A percentile compares a stretch with the other conserved stretches of the same genome.
Evolutionary conservation across 164 flowering plant genomes (phyloP).

Genomic region (Euptelea pleiosperma): DNA sequence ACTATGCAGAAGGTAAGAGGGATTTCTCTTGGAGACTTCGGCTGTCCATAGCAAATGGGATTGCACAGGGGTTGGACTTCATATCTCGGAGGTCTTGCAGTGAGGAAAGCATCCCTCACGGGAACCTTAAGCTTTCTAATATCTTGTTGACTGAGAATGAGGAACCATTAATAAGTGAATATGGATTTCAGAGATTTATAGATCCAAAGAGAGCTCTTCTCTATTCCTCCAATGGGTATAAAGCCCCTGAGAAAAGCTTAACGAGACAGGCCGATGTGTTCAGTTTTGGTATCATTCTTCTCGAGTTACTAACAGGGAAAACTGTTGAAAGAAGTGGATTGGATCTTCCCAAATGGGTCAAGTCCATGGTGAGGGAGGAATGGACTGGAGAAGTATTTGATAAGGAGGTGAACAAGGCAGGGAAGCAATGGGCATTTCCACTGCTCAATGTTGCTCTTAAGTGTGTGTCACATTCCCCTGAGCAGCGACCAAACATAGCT

Average conservation of each 20-base stretch:
- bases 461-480: slow-evolving; percentile 40
- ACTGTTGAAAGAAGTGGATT: slow-evolving; percentile 43
- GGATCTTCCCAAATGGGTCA: slow-evolving; percentile 65
- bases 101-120: slow-evolving; percentile 40
- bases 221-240: slow-evolving; percentile 33
- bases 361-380: slow-evolving; percentile 61
- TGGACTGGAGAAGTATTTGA: slow-evolving; percentile 79
- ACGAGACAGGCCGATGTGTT: slow-evolving; percentile 48
- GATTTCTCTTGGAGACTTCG: slow-evolving; percentile 53
- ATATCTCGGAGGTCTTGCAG: slow-evolving; percentile 26
- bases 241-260: slow-evolving; percentile 44
- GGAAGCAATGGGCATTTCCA: slow-evolving; percentile 44
- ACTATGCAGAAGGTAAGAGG: slow-evolving; percentile 37
- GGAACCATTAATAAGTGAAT: slow-evolving; percentile 53
- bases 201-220: slow-evolving; percentile 33
- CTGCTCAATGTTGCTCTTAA: slow-evolving; percentile 45
- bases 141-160: slow-evolving; percentile 40
- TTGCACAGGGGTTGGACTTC: slow-evolving; percentile 45
- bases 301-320: slow-evolving; percentile 55
- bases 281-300: slow-evolving; percentile 58
- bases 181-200: slow-evolving; percentile 37
- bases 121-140: slow-evolving; percentile 60
- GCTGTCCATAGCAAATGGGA: slow-evolving; percentile 48
- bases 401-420: slow-evolving; percentile 39
- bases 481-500: slow-evolving; percentile 37